phyloP scores from a whole-genome alignment of 345 rosid species.

The Rhizophora mangle region DNA sequence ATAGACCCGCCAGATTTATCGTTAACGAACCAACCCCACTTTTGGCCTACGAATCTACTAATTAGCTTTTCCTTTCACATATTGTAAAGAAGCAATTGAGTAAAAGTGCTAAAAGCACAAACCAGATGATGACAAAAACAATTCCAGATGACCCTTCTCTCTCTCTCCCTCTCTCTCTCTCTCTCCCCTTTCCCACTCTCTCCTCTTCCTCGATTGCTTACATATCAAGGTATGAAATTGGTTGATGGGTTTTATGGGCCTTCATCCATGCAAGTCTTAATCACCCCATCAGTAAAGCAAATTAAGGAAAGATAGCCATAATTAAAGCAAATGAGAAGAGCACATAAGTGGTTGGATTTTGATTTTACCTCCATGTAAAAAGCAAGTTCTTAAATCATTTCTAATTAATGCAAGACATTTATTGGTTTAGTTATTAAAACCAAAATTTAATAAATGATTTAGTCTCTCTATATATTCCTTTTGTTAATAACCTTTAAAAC shows the following conservation, averaged over 20 bases:
- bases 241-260: conserved; percentile 28
- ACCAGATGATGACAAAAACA: not conserved
- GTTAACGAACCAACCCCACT: not conserved
- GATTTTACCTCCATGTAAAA: not conserved
- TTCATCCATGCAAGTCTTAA: not conserved
- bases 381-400: too few species aligned
- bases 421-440: too few species aligned
- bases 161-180: not conserved
- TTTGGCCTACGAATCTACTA: conserved; percentile 28
- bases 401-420: too few species aligned
- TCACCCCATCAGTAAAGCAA: conserved; percentile 5
- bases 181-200: not conserved
- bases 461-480: too few species aligned
- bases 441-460: too few species aligned
- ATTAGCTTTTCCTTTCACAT: conserved; percentile 21
- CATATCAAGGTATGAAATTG: conserved; percentile 12
- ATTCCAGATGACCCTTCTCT: not conserved
- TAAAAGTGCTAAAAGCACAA: conserved; percentile 12
- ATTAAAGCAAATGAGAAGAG: not conserved
- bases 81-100: conserved; percentile 13
- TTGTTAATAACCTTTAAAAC: too few species aligned
- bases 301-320: conserved; percentile 7
- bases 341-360: not conserved
- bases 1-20: conserved; percentile 14
- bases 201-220: conserved; percentile 8